Base-by-base conservation (phyloP, 371 early-diverging fungal species). In the Dinochytrium kinnereticum region DNA sequence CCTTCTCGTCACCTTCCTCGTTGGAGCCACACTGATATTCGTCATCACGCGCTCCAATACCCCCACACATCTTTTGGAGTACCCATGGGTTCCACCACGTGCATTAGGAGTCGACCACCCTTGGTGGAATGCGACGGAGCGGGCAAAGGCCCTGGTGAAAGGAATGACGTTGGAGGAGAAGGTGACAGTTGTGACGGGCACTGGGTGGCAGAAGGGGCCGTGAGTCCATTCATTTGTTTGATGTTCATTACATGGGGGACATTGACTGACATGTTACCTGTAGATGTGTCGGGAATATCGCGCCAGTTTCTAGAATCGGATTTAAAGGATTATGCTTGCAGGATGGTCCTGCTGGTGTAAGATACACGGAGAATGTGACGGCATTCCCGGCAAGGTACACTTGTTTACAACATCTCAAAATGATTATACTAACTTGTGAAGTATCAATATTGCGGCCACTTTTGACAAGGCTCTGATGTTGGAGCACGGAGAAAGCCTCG, bases 241-340 rank as follows among this genome's bases (percentile, higher is more conserved):
- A 36, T 5, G 30, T 28, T 19, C 13, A 57, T 19, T 21, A 24
- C 10, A 37, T 21, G 7, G 5, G 2, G 31, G n/a, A 33, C 15
- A 39, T 15, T 19, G 13, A 13, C 44, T 44, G 44, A 44, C 44
- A 7, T 13, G 44, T 44, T 44, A 37, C 26, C 10, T 50, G 57
- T n/a, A 65, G 51, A 31, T 77, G 78, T 59, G 85, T 88, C 7
- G 90, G 90, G 1, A 84, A 86, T 70, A 86, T 81, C 1, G 71
- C 67, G 1, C 38, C 79, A 1, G 33, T 73, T 31, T 28, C 34
- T 10, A 37, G 36, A 19, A 70, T 74, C 17, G 71, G 78, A 21
- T 83, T 88, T n/a, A 70, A 84, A 64, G 87, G 85, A 21, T 76
- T 89, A 2, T 88, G 88, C 72, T 71, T 90, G 24, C 89, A 84